A percentile compares a stretch with the other conserved stretches of the same genome.
Evolutionary conservation across 2,329 filamentous ascomycete genomes (phyloP).

Genomic region (Thelonectria olida): DNA sequence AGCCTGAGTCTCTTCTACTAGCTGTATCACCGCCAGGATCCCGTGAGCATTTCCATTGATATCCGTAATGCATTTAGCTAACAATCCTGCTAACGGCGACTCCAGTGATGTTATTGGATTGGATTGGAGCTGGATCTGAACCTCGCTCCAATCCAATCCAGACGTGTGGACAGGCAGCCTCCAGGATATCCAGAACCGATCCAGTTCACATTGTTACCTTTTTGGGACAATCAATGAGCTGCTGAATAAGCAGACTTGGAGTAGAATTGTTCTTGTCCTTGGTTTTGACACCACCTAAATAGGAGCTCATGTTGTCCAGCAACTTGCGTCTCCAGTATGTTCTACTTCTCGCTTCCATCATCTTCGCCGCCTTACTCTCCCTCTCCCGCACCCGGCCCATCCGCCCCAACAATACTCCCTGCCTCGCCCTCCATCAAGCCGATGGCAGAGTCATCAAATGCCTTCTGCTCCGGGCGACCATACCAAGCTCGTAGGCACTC

Average conservation of each 20-base stretch:
- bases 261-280: no score
- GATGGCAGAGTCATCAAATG: not conserved
- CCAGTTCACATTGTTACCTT: not conserved
- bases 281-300: no score
- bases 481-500: not conserved
- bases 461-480: not conserved
- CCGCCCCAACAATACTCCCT: not conserved
- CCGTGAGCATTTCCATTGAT: no score
- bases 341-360: not conserved
- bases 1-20: no score
- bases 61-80: no score
- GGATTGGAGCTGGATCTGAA: not conserved
- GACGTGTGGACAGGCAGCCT: not conserved
- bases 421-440: not conserved
- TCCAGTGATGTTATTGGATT: constrained; percentile 2
- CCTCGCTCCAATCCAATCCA: not conserved
- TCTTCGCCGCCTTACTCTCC: not conserved
- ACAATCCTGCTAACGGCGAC: no score
- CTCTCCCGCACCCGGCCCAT: not conserved
- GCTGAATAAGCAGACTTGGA: not conserved
- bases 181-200: constrained; percentile 1
- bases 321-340: not conserved
- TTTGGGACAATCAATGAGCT: not conserved
- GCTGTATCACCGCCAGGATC: no score
- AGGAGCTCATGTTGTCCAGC: no score